Evolutionary conservation across 345 rosid species (phyloP), one percentile per base, ranked within the genome.

Genomic region (Gossypium sturtianum): DNA sequence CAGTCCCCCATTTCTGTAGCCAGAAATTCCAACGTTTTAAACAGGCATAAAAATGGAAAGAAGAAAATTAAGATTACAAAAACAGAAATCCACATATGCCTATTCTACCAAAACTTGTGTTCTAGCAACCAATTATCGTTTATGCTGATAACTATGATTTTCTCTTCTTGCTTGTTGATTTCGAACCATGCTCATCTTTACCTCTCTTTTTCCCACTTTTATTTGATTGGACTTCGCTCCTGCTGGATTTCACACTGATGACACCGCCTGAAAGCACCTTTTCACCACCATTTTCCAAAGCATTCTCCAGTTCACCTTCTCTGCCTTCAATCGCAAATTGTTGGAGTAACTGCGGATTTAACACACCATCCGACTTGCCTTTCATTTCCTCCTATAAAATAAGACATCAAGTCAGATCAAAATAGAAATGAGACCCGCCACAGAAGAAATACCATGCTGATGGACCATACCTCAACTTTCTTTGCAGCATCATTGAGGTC

Each of bases 401-500:
- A n/a, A 64, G 12, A 23, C 0, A 1, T 57, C 19, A 17, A 12
- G 49, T 70, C 47, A 64, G 56, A 56, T 65, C 13, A 45, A 12
- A 13, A 22, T 7, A 4, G 34, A 19, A 17, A 12, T 54, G 19
- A 65, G 25, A 62, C 11, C 34, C 17, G 9, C 13, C 12, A 45
- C 8, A 12, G 70, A 19, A 59, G 9, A 12, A 29, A 38, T 22
- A n/a, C 17, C 9, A 3, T 41, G 22, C n/a, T 0, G 48, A 66
- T 9, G 38, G 44, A 57, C 60, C 74, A 22, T 71, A 95, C 99
- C 98, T 90, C 91, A 71, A 87, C 94, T 88, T 90, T 82, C 85
- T 76, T 85, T 44, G 97, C 98, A 12, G 77, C 99, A 59, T 90
- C 93, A 68, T 84, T 89, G 38, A 93, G 97, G 84, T 93, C 99